Evolutionary conservation across 2,329 filamentous ascomycete genomes (phyloP), one percentile per base, ranked within the genome.

Genomic region (Venturiaceae sp.): DNA sequence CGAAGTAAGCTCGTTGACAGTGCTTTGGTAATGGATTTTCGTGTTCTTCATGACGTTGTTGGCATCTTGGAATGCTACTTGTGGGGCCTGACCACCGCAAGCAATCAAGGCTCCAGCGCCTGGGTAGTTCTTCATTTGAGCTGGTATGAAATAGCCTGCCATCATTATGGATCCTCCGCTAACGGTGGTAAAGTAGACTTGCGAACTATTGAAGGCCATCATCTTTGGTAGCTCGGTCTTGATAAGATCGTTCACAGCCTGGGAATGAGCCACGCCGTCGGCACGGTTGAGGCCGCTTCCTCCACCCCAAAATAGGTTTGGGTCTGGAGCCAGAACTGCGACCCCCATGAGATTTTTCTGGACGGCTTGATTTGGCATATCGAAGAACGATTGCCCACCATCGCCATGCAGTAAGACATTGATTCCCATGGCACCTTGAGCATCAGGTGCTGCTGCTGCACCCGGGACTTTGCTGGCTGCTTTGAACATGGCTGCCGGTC

Each of bases 391-490:
- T 63, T 82, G 77, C 6, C 81, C 81, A 44, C 81, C 81, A 65
- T 84, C 81, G 54, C 81, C 81, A 66, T 84, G 81, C 3, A 84
- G 74, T 36, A 84, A 75, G 14, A 84, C 77, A 63, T 83, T 83
- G 6, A 81, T 71, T 54, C 79, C 80, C 32, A 80, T 69, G 5
- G 68, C 67, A 36, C 70, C 69, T 39, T 67, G 66, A 2, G 66
- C 46, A 13, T 52, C 41, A 34, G 68, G 66, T 2, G 69, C 68
- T 33, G 70, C 69, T 23, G 67, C 64, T 16, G 71, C 79, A 36
- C 79, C 80, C n/a, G 72, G 65, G 1, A 83, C 76, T 39, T 77
- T 75, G 3, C 78, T 78, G 11, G 67, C 69, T 1, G 75, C 65
- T 4, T 78, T 77, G 69, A 84, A 83, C 57, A 79, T 75, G 59